Evolutionary conservation across 2,329 filamentous ascomycete genomes (phyloP).

Genomic region (Alternaria rosae): DNA sequence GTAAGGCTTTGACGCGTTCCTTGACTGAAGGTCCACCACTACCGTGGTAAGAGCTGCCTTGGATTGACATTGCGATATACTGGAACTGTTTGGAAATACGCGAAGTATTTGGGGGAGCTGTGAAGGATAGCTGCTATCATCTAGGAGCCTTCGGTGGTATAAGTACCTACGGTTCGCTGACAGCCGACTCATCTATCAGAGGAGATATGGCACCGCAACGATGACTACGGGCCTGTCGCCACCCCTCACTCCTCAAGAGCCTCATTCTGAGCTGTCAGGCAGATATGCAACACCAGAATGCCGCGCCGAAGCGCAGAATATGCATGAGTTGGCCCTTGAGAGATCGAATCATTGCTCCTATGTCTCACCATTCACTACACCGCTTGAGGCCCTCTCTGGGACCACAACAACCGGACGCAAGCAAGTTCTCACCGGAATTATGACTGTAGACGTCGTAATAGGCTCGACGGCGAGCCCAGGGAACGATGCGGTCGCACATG

Average conservation of each 20-base stretch:
- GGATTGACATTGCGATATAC: background rate
- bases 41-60: background rate
- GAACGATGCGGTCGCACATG: background rate
- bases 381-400: conserved; percentile 4
- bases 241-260: background rate
- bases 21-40: background rate
- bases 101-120: too few relatives aligned
- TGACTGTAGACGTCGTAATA: background rate
- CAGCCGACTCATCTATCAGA: background rate
- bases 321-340: background rate
- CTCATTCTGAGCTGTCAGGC: background rate
- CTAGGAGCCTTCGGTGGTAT: background rate
- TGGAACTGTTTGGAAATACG: background rate
- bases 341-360: background rate
- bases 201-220: background rate
- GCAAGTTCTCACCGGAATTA: conserved; percentile 2
- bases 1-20: background rate
- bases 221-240: background rate
- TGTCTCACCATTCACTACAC: background rate
- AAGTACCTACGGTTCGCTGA: background rate
- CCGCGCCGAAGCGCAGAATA: background rate
- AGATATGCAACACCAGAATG: background rate
- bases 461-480: background rate
- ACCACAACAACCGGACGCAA: background rate
- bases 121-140: background rate